Conservation (phyloP, 192 early-diverging fungal genomes). For the Geranomyces variabilis region DNA sequence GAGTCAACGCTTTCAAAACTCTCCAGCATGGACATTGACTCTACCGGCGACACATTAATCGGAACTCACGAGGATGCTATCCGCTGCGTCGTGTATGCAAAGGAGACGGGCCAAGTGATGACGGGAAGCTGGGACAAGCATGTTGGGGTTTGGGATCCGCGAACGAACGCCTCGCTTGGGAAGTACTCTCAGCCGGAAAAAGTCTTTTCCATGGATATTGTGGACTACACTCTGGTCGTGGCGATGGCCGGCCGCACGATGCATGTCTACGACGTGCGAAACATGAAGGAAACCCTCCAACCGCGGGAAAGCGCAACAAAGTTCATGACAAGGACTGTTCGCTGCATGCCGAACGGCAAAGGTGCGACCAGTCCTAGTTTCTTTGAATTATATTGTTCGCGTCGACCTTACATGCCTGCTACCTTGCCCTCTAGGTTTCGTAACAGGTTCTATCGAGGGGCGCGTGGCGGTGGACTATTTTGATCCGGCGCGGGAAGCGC, state of each 20-base stretch:
- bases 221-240: slow-evolving; percentile 71
- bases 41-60: slow-evolving; percentile 57
- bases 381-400: too few species aligned
- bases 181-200: slow-evolving; percentile 70
- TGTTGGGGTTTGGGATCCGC: slow-evolving; percentile 77
- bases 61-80: slow-evolving; percentile 84
- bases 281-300: slow-evolving; percentile 74
- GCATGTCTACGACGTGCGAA: slow-evolving; percentile 84
- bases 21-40: slow-evolving; percentile 65
- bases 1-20: too few species aligned
- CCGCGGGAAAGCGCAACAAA: slow-evolving; percentile 79
- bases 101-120: slow-evolving; percentile 23
- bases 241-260: slow-evolving; percentile 80
- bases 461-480: slow-evolving; percentile 94
- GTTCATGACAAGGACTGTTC: slow-evolving; percentile 83
- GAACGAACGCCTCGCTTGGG: slow-evolving; percentile 46
- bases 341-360: slow-evolving; percentile 83
- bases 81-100: slow-evolving; percentile 63
- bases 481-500: slow-evolving; percentile 65
- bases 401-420: too few species aligned
- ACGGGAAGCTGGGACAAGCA: slow-evolving; percentile 94
- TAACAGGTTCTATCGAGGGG: slow-evolving; percentile 89
- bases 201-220: slow-evolving; percentile 82
- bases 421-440: slow-evolving; percentile 67
- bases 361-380: slow-evolving; percentile 43